Evolutionary conservation across 192 early-diverging fungal genomes (phyloP), one percentile per base, ranked within the genome.

Genomic region (Helicostylum pulchrum): DNA sequence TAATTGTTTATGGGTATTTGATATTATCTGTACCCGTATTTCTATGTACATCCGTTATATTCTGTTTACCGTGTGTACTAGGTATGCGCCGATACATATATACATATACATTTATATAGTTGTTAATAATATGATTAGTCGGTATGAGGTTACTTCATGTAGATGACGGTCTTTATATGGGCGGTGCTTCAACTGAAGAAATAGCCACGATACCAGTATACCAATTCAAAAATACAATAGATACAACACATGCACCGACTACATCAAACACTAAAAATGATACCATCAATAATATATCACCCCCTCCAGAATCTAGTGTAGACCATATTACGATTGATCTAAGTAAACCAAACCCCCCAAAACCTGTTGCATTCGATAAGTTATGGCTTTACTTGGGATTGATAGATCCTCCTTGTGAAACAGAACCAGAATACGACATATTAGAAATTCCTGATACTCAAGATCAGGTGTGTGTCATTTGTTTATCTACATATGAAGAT

Each of bases 401-500:
- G 3, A 43, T 49, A 12, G 50, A 52, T 23, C 51, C 21, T 7
- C 39, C 11, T 14, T 32, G 17, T 23, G 42, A 55, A n/a, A 36
- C 31, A 4, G 67, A 61, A 17, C 26, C 34, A 2, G 48, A 45
- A 15, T 73, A 73, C 26, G 65, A 62, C 5, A 45, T 53, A 7
- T 43, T 73, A 9, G 49, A 67, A 23, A 67, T 73, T 43, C 61
- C 65, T n/a, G 59, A 66, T 17, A 61, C 55, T 15, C 53, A 73
- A 26, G 61, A 67, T 50, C 65, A 66, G 15, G 76, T 85, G 21
- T 94, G 92, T 66, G 88, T 87, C 26, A 94, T 94, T 70, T 94
- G 92, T 66, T 68, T 94, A 44, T 77, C 77, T 53, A 75, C 79
- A 7, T 94, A 93, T 61, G 90, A 91, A 66, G 84, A 90, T 15